Base-by-base conservation (phyloP, 192 early-diverging fungal genomes). In the Entrophospora sp. region DNA sequence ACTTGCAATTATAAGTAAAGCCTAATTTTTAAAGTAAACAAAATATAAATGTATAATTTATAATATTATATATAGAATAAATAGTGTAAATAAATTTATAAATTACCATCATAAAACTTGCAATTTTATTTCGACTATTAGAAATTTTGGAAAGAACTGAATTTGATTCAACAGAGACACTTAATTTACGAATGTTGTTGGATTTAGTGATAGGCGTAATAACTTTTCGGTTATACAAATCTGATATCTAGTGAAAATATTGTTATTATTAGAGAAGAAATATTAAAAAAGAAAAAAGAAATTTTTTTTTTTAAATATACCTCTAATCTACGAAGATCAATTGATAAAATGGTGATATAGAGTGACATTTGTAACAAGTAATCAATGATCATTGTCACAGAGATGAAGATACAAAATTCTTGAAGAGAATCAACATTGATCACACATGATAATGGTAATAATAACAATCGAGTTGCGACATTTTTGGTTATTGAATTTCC, bases 291-390 rank as follows among this genome's bases (percentile, higher is more conserved):
- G n/a, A n/a, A n/a, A n/a, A n/a, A n/a, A n/a, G n/a, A n/a, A n/a
- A n/a, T n/a, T n/a, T n/a, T n/a, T n/a, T n/a, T n/a, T n/a, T n/a
- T n/a, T n/a, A n/a, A 25, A 52, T 46, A 58, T 71, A 89, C 79
- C 79, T 92, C 89, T n/a, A 89, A 70, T 30, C 89, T 79, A 14
- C 85, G 80, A 53, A 92, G 85, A 81, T 92, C 89, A 58, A 92
- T 88, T 1, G 90, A 86, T 14, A 92, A 71, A 36, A 88, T 83
- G 0, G 87, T 83, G 35, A 83, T 79, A 59, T 89, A 89, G 66
- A 92, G 91, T 0, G 90, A 89, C 66, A 92, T 81, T 66, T 90
- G 87, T 56, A 92, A 61, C 20, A 88, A 75, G 69, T 85, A 91
- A 69, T 89, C 89, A 57, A 92, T 86, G 16, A 89, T 72, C 28